These are phyloP conservation scores for Camellia granthamiana DNA, from an alignment of 148 eudicot genomes.

Conservation along the genomic window DNA sequence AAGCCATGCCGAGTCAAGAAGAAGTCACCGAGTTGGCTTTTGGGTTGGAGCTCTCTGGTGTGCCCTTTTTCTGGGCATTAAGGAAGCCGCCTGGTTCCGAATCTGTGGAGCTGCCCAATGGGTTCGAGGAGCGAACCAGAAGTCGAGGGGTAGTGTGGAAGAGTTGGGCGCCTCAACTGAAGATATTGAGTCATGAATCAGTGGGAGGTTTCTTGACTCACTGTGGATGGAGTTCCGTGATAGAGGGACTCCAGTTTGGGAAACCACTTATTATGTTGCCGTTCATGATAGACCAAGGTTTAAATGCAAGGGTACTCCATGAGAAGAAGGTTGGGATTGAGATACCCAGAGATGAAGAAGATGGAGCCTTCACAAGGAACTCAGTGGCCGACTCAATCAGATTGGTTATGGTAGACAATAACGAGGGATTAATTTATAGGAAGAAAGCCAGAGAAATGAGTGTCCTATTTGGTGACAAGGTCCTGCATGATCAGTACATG, in stretches of 20 bases:
- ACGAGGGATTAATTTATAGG: no score
- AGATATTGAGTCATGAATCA: slow-evolving; percentile 20
- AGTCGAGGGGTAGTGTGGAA: slow-evolving; percentile 18
- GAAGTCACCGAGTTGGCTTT: slow-evolving; percentile 22
- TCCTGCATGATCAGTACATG: no score
- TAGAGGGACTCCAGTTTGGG: slow-evolving; percentile 15
- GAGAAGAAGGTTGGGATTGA: slow-evolving; percentile 6
- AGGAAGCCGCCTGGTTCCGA: slow-evolving; percentile 17
- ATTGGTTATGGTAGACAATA: background rate
- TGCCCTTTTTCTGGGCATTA: slow-evolving; percentile 24
- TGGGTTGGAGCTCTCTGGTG: slow-evolving; percentile 25
- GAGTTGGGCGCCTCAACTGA: slow-evolving; percentile 25
- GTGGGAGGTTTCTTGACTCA: slow-evolving; percentile 13
- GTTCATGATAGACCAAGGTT: slow-evolving; percentile 14
- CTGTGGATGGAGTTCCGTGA: slow-evolving; percentile 15
- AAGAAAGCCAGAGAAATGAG: no score
- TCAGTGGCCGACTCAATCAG: slow-evolving; percentile 19
- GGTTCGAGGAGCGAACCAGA: slow-evolving; percentile 19
- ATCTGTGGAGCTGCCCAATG: background rate
- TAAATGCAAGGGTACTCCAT: slow-evolving; percentile 18
- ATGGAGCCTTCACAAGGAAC: slow-evolving; percentile 11
- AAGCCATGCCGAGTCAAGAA: background rate
- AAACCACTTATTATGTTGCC: slow-evolving; percentile 16
- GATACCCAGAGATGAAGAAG: slow-evolving; percentile 18
- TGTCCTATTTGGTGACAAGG: no score